Conservation (phyloP, 106 monocot species). For the Phalaenopsis aphrodite region DNA sequence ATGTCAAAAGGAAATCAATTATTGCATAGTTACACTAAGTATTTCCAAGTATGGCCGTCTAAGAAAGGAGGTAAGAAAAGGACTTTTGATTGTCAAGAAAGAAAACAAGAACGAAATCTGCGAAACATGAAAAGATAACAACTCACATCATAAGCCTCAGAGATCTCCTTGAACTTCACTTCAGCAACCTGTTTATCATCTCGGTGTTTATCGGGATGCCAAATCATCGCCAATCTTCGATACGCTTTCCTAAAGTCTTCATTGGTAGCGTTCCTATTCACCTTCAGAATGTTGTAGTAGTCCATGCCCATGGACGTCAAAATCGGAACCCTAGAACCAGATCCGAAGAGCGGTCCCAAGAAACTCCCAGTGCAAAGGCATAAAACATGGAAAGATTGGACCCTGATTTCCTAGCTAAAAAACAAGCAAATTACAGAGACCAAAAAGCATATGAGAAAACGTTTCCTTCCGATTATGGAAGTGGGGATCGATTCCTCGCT, state of each 20-base stretch:
- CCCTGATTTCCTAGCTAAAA: not conserved
- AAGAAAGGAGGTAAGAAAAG: not conserved
- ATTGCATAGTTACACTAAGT: no score
- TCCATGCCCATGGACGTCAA: constrained; percentile 48
- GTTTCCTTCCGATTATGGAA: constrained; percentile 1
- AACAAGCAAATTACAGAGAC: not conserved
- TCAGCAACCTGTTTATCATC: constrained; percentile 53
- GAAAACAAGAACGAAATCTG: not conserved
- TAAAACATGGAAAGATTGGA: not conserved
- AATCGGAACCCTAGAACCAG: not conserved
- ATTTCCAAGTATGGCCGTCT: not conserved
- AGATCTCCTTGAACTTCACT: constrained; percentile 83
- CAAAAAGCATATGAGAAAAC: not conserved
- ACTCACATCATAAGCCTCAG: constrained; percentile 66
- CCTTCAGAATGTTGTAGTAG: constrained; percentile 76
- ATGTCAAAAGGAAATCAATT: no score
- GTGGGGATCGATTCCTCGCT: not conserved
- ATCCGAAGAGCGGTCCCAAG: not conserved
- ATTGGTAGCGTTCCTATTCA: constrained; percentile 58
- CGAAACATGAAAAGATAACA: not conserved
- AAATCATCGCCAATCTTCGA: constrained; percentile 64
- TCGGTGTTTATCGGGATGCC: constrained; percentile 87
- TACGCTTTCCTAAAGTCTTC: constrained; percentile 83
- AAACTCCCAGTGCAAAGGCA: not conserved
- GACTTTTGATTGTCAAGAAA: not conserved